Evolutionary conservation across 73 alveolate genomes (phyloP).

Genomic region (Paramecium sexaurelia): DNA sequence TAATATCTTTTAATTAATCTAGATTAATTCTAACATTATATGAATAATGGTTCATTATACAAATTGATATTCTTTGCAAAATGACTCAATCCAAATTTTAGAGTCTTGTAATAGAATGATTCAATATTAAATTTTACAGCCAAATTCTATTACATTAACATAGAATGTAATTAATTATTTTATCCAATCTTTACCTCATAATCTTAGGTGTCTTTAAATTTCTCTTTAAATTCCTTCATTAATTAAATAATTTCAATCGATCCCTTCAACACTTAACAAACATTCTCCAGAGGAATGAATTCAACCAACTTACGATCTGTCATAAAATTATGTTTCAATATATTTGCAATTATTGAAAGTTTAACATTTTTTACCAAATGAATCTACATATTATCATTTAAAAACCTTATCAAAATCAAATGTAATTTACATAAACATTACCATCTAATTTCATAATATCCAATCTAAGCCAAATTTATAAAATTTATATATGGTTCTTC

Average conservation of each 20-base stretch:
- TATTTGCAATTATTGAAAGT: conserved; percentile 64
- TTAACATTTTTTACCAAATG: conserved; percentile 61
- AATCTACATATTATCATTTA: conserved; percentile 65
- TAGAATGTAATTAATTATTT: background rate
- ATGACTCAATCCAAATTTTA: conserved; percentile 62
- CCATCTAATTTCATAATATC: conserved; percentile 61
- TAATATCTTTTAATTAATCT: background rate
- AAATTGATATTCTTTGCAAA: conserved; percentile 61
- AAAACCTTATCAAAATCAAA: conserved; percentile 26
- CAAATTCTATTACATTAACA: background rate
- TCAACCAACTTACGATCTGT: conserved; percentile 58
- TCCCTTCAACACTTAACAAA: conserved; percentile 57
- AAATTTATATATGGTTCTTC: conserved; percentile 20
- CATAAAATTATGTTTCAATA: conserved; percentile 44
- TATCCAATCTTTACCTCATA: background rate
- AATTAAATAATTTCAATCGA: conserved; percentile 57
- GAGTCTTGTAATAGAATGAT: conserved; percentile 47
- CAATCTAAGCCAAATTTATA: conserved; percentile 48
- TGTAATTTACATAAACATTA: conserved; percentile 60
- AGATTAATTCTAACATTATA: background rate
- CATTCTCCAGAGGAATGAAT: conserved; percentile 64
- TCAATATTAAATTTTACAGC: conserved; percentile 47
- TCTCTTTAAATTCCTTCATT: conserved; percentile 56
- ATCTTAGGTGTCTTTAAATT: background rate
- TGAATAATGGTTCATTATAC: conserved; percentile 49